Conservation (phyloP, 257 asterid genomes). For the Rauvolfia tetraphylla region DNA sequence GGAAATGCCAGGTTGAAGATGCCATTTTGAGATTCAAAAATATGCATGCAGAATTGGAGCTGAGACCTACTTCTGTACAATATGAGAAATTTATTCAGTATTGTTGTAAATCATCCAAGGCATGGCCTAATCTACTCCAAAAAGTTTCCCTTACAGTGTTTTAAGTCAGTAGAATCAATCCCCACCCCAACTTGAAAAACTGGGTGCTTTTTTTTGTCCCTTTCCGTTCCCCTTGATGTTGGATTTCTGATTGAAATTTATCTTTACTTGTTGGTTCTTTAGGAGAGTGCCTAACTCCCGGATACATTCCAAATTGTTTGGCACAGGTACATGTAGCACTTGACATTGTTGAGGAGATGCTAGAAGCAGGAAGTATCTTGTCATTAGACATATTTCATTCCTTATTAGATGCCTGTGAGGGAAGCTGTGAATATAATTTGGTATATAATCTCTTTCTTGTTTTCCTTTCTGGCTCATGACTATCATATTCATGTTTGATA, state of each 20-base stretch:
- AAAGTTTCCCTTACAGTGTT: background rate
- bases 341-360: slow-evolving; percentile 51
- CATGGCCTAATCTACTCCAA: slow-evolving; percentile 23
- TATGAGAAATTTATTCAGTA: slow-evolving; percentile 57
- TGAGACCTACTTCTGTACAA: slow-evolving; percentile 54
- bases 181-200: background rate
- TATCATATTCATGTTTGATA: background rate
- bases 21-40: slow-evolving; percentile 43
- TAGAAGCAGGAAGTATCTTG: slow-evolving; percentile 45
- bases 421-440: slow-evolving; percentile 74
- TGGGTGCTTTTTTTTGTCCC: background rate
- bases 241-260: background rate
- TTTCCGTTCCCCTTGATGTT: background rate
- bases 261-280: background rate
- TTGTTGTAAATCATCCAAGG: slow-evolving; percentile 65
- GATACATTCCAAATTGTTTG: background rate
- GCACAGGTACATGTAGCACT: slow-evolving; percentile 77
- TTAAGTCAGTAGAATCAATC: background rate
- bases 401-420: slow-evolving; percentile 61
- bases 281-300: background rate
- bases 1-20: slow-evolving; percentile 63
- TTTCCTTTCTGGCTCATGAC: slow-evolving; percentile 12
- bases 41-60: slow-evolving; percentile 49
- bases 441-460: slow-evolving; percentile 36
- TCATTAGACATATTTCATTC: slow-evolving; percentile 50